Base-by-base conservation (phyloP, 257 asterid species). In the Solanum chaucha region DNA sequence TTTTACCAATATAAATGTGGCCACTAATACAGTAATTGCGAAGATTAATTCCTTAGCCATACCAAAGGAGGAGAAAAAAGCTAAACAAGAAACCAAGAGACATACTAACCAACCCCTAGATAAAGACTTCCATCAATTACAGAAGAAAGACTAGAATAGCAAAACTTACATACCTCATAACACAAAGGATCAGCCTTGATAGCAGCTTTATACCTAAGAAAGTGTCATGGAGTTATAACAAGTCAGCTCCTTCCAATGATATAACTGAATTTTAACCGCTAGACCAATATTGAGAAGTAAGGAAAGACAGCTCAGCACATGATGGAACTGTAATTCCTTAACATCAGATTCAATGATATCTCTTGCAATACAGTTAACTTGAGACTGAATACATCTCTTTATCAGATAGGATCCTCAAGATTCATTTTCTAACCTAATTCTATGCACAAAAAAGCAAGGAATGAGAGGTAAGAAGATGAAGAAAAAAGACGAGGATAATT, bases 161-260 rank as follows among this genome's bases (percentile, higher is more conserved):
- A 70, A 38, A 89, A 88, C 35, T 70, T 28, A 32, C 89, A 80
- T 91, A 97, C 99, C 98, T 97, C 99, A 74, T 97, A 97, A 90
- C 99, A 97, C 58, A 97, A 88, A 85, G 99, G 99, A 95, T 97
- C 99, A 85, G 98, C 99, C 92, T 90, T 94, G 92, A 97, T 95
- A 88, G 99, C 99, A 89, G 98, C 99, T 89, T 94, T 97, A 90
- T 96, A 97, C 99, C 99, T 97, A 91, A 64, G 26, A 83, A 90
- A 86, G 85, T 44, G 89, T 87, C 85, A 90, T 46, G 84, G 58
- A 89, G 81, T 64, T 46, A 88, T 30, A 89, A 10, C 85, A 84
- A 85, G 64, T 87, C 86, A 91, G 87, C 82, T 64, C 70, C 55
- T 64, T 44, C 36, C 46, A 32, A 83, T 75, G 85, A 40, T 26